A percentile compares a stretch with the other conserved stretches of the same genome.
phyloP scores from a whole-genome alignment of 257 asterid genomes.

The Penstemon barbatus region DNA sequence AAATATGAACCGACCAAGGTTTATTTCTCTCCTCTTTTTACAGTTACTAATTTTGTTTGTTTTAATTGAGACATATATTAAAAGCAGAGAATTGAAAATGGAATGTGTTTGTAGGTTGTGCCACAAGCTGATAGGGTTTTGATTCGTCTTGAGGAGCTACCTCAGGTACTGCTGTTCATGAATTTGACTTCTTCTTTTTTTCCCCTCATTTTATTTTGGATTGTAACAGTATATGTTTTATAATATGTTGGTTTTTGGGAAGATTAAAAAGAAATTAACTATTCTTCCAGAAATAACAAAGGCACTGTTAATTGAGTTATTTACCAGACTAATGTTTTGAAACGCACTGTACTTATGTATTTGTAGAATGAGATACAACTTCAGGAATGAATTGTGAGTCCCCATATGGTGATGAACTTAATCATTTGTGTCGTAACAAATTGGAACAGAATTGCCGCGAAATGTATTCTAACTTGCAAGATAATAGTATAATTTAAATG shows the following conservation, averaged over 20 bases:
- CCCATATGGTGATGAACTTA: not conserved
- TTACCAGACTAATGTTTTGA: too few species aligned
- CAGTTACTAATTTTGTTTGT: not conserved
- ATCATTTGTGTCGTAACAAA: too few species aligned
- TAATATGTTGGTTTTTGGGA: not conserved
- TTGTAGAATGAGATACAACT: not conserved
- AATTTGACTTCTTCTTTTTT: not conserved
- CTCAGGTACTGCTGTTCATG: slow-evolving; percentile 50
- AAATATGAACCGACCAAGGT: slow-evolving; percentile 84
- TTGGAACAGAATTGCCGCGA: too few species aligned
- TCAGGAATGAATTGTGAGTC: not conserved
- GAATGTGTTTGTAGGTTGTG: slow-evolving; percentile 51
- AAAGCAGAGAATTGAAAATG: slow-evolving; percentile 12
- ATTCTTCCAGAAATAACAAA: too few species aligned
- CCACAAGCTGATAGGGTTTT: slow-evolving; percentile 94
- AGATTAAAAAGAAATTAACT: not conserved
- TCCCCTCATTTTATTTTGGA: not conserved
- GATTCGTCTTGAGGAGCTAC: slow-evolving; percentile 68
- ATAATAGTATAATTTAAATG: too few species aligned
- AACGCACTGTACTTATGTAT: too few species aligned
- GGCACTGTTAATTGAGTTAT: too few species aligned
- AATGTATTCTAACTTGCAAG: too few species aligned
- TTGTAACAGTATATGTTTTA: not conserved
- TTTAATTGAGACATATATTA: not conserved
- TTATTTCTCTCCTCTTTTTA: not conserved